phyloP scores from a whole-genome alignment of 2,329 filamentous ascomycete species.

The Monosporascus sp. region DNA sequence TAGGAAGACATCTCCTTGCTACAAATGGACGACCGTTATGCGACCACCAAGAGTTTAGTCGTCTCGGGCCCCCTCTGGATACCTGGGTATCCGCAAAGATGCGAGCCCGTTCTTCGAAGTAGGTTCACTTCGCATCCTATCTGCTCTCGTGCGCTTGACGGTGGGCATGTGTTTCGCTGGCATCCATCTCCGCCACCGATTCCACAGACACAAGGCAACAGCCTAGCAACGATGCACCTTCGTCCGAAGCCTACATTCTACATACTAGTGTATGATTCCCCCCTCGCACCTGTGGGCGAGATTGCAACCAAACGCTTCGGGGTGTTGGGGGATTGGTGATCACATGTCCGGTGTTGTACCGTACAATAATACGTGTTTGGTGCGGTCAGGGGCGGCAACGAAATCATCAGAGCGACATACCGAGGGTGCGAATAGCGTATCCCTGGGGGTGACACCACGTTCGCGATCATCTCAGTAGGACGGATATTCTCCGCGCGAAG shows the following conservation, averaged over 20 bases:
- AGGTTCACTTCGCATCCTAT: too few relatives aligned
- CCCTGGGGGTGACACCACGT: background rate
- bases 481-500: background rate
- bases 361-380: background rate
- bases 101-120: too few relatives aligned
- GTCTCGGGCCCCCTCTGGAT: too few relatives aligned
- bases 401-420: background rate
- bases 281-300: background rate
- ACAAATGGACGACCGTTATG: too few relatives aligned
- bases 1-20: too few relatives aligned
- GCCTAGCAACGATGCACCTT: too few relatives aligned
- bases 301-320: background rate
- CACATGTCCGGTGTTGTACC: background rate
- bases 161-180: too few relatives aligned
- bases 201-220: too few relatives aligned
- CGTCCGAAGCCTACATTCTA: background rate
- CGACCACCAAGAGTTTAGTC: too few relatives aligned
- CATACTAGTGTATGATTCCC: background rate
- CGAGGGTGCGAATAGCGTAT: background rate
- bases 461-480: background rate
- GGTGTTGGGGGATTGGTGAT: background rate
- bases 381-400: background rate
- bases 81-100: too few relatives aligned
- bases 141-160: too few relatives aligned
- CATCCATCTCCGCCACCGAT: too few relatives aligned